A percentile compares a stretch with the other conserved stretches of the same genome.
Conservation (phyloP, 352 stramenopile species). For the Pythium monospermum region DNA sequence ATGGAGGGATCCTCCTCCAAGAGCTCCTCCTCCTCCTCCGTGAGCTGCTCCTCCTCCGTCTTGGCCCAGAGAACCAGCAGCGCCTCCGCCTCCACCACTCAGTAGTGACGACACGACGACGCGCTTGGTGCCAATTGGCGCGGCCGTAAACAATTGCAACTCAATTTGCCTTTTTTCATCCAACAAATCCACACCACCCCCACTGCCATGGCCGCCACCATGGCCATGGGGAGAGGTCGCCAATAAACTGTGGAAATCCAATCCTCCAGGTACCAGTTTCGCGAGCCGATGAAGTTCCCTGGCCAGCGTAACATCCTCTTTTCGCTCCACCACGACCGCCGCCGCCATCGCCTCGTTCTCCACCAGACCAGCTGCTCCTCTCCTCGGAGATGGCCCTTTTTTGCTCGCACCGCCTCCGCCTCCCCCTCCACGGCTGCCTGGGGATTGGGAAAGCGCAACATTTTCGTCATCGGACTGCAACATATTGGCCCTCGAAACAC, state of each 20-base stretch:
- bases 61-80: too few relatives aligned
- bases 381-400: conserved; percentile 11
- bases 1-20: background rate
- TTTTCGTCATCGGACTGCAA: conserved; percentile 28
- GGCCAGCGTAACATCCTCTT: conserved; percentile 12
- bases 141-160: conserved; percentile 78
- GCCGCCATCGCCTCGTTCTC: conserved; percentile 24
- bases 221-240: too few relatives aligned
- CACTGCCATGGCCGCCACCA: too few relatives aligned
- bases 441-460: conserved; percentile 7
- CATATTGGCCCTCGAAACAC: conserved; percentile 64
- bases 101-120: conserved; percentile 9
- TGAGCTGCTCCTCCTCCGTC: too few relatives aligned
- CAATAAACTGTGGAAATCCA: conserved; percentile 56
- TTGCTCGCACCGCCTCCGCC: conserved; percentile 16
- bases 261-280: conserved; percentile 16
- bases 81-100: background rate
- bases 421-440: conserved; percentile 11
- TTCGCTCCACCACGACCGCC: conserved; percentile 7
- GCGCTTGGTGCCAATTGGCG: conserved; percentile 78
- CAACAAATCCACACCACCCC: conserved; percentile 47
- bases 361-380: conserved; percentile 43
- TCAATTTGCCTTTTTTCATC: conserved; percentile 88
- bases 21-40: too few relatives aligned
- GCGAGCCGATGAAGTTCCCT: conserved; percentile 13